phyloP scores from a whole-genome alignment of 2,329 filamentous ascomycete species.

The Botrytis porri region DNA sequence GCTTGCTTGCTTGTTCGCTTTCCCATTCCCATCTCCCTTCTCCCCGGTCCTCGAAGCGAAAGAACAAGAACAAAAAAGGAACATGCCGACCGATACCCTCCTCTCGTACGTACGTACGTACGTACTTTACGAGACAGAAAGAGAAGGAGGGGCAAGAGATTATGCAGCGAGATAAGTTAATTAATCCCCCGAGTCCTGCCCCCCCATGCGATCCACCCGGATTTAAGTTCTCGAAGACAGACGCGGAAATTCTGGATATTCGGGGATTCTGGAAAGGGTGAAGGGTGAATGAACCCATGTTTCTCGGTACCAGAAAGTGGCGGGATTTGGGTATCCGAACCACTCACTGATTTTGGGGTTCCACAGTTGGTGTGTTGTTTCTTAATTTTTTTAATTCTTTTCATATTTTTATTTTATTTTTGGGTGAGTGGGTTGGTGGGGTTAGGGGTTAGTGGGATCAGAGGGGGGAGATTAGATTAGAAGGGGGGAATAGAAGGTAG shows the following conservation, averaged over 20 bases:
- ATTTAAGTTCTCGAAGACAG: background rate
- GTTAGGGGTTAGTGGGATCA: background rate
- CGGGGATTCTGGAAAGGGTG: background rate
- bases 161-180: background rate
- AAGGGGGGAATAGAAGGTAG: too few species aligned
- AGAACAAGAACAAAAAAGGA: background rate
- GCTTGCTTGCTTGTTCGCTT: too few species aligned
- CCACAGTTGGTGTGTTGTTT: too few species aligned
- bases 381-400: too few species aligned
- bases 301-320: background rate
- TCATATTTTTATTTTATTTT: too few species aligned
- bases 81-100: background rate
- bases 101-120: background rate
- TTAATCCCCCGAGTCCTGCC: background rate
- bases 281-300: background rate
- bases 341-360: too few species aligned
- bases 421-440: background rate
- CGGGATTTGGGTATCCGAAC: background rate
- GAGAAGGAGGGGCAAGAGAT: background rate
- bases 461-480: background rate
- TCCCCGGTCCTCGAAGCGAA: background rate
- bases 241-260: background rate
- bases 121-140: background rate
- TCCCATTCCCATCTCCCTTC: background rate
- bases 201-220: background rate